phyloP scores from a whole-genome alignment of 129 eudicot genomes.

The Lactuca sativa region DNA sequence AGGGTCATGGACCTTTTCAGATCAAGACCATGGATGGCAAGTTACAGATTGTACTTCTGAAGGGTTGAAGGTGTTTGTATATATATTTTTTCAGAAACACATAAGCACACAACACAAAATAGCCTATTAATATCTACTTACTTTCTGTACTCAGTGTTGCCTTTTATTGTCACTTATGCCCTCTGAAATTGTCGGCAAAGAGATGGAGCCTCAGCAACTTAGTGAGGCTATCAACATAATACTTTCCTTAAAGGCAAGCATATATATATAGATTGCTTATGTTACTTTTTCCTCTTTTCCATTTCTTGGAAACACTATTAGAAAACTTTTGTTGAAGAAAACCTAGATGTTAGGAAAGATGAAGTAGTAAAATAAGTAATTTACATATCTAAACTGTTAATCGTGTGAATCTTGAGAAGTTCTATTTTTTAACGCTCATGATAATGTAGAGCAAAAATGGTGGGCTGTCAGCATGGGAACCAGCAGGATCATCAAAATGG shows the following conservation, averaged over 20 bases:
- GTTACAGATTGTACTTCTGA: conserved; percentile 83
- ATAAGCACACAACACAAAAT: neutral
- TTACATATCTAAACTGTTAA: neutral
- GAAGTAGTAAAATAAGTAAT: neutral
- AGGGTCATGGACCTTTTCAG: conserved; percentile 85
- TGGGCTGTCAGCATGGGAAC: conserved; percentile 80
- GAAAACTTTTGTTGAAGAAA: neutral
- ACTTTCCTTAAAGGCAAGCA: conserved; percentile 63
- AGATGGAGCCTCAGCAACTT: conserved; percentile 40
- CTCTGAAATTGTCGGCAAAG: conserved; percentile 61
- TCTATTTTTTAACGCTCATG: neutral
- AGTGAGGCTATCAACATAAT: conserved; percentile 58
- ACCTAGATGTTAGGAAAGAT: neutral
- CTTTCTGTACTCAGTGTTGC: conserved; percentile 48
- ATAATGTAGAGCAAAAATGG: conserved; percentile 76
- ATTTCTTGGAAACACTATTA: neutral
- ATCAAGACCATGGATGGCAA: conserved; percentile 91
- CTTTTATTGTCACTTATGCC: conserved; percentile 67
- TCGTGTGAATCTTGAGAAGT: neutral
- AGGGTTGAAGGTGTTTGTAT: conserved; percentile 53
- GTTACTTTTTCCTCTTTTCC: neutral
- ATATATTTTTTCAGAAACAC: neutral
- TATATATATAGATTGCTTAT: neutral
- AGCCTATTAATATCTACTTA: neutral
- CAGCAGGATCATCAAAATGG: conserved; percentile 51